Evolutionary conservation across 805 yeast genomes (phyloP), one percentile per base, ranked within the genome.

Genomic region (Teunomyces funiuensis): DNA sequence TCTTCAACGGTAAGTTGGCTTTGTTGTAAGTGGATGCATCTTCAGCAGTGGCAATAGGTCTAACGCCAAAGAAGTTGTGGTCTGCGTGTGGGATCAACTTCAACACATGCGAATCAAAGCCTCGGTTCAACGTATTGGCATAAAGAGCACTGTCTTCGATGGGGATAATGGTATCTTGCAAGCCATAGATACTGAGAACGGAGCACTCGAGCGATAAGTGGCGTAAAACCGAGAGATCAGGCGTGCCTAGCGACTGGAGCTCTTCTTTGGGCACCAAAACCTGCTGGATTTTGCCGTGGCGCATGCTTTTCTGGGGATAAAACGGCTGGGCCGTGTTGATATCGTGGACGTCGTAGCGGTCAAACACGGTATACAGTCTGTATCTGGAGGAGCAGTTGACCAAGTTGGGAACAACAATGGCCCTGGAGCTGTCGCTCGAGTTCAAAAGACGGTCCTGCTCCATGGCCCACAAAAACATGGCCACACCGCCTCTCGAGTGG

Each of bases 401-500:
- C 50, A 90, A 55, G 42, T 73, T 74, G 1, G 90, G 89, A 2
- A 85, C 78, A n/a, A 68, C 52, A 8, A 66, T 61, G 11, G 69
- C 74, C 6, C 56, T 47, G 15, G 31, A 28, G 5, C 50, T 48
- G 7, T 60, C 52, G 3, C 56, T 62, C 28, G 51, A 41, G 2
- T 60, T 61, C 10, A 61, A 41, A 18, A 68, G 62, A 9, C 47
- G 31, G 44, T 74, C 72, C 42, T 76, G 77, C 28, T 61, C 42
- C 25, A 77, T 44, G 3, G 83, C 83, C 85, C 90, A 90, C 41
- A 76, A 65, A 53, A 87, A 82, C 82, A 82, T 79, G 4, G 90
- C 82, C 19, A 85, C 74, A 3, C 79, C 73, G 7, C 96, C 97
- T 44, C 97, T 70, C 0, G 96, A 87, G 60, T 90, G 97, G 3